Evolutionary conservation across 2,329 filamentous ascomycete genomes (phyloP), one percentile per base, ranked within the genome.

Genomic region (Xylaria multiplex): DNA sequence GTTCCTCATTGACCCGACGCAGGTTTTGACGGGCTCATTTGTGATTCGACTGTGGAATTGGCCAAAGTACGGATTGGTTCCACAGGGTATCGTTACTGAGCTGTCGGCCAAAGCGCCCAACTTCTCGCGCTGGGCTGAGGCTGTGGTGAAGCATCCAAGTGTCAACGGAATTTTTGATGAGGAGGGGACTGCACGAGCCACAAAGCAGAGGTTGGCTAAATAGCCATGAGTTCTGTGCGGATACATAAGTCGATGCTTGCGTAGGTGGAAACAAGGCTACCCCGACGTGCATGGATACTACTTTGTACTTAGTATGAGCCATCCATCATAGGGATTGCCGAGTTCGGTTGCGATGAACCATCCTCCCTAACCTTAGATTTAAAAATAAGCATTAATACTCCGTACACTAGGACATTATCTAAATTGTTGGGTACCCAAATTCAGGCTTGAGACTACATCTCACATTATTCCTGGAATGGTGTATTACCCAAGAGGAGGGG

Each of bases 21-120:
- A 89, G 88, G 88, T 86, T 14, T 80, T 88, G 64, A 85, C 84
- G 1, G 91, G 87, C 0, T 88, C 91, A 0, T 93, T 93, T 75
- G 74, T 92, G 9, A 74, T 93, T 22, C 84, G 91, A 1, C 75
- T 90, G 6, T 81, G 88, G 50, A 77, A 81, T 1, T 82, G 87
- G 32, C 74, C 83, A 0, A 87, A 89, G 73, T 79, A 85, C 24
- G 82, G 81, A 1, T 65, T 92, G 16, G 76, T 87, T 62, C 88
- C 87, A 0, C 55, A 74, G 59, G 83, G 75, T 27, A 75, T 89
- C 62, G 74, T 79, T 53, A 75, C 78, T 55, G 81, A 79, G 22
- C 78, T 90, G 62, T 79, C 81, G 64, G 77, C 84, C 65, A 81
- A 82, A 62, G 79, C 90, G n/a, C 91, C 91, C 1, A 86, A 85